phyloP scores from a whole-genome alignment of 106 monocot genomes.

The Alisma plantagoaquatica region DNA sequence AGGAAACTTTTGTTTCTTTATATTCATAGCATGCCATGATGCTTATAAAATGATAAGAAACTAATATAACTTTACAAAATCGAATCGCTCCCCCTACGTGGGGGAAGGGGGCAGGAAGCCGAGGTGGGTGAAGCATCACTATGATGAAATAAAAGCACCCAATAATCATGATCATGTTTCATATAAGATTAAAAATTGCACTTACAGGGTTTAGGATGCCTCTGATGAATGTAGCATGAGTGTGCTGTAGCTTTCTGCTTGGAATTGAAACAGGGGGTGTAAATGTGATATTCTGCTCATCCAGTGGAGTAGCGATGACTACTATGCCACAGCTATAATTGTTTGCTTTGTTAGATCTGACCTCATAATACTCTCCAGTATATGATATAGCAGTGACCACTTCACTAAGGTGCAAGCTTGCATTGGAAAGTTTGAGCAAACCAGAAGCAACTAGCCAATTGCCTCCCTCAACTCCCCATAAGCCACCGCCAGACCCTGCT shows the following conservation, averaged over 20 bases:
- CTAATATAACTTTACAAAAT: no score
- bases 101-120: no score
- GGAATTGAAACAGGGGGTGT: conserved; percentile 70
- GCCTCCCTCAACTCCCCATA: conserved; percentile 82
- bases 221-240: conserved; percentile 80
- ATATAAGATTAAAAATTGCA: neutral
- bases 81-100: no score
- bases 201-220: conserved; percentile 86
- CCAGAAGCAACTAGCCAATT: conserved; percentile 88
- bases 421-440: conserved; percentile 48
- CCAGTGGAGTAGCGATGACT: conserved; percentile 80
- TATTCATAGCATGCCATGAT: no score
- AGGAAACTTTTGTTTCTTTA: no score
- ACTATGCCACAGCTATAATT: conserved; percentile 49
- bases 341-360: conserved; percentile 42
- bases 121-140: no score
- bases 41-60: no score
- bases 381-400: conserved; percentile 48
- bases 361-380: conserved; percentile 39
- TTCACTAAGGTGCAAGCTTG: conserved; percentile 62
- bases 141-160: no score
- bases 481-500: conserved; percentile 73
- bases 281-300: conserved; percentile 84
- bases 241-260: conserved; percentile 74
- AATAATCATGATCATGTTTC: no score